Conservation (phyloP, 148 eudicot species). For the Agrostemma githago region DNA sequence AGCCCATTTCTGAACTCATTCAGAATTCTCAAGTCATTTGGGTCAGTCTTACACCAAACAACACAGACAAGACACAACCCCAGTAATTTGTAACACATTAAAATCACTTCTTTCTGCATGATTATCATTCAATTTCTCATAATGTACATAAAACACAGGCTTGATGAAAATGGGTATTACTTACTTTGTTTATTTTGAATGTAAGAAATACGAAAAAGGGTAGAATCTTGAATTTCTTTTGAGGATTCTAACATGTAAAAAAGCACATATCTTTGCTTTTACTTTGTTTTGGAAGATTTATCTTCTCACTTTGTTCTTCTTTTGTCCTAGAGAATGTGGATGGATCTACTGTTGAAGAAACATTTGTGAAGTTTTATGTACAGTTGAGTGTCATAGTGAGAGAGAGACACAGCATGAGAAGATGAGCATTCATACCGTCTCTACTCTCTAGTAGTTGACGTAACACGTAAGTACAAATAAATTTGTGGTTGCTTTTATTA, state of each 20-base stretch:
- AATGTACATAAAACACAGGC: not conserved
- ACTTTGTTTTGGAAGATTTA: not conserved
- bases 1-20: conserved; percentile 58
- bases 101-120: conserved; percentile 28
- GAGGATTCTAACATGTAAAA: too few species aligned
- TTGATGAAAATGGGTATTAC: too few species aligned
- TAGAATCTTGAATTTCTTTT: too few species aligned
- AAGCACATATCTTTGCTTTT: not conserved
- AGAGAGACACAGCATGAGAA: not conserved
- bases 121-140: conserved; percentile 9
- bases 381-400: conserved; percentile 8
- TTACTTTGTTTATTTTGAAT: too few species aligned
- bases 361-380: conserved; percentile 9
- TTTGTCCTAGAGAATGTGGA: not conserved
- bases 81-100: conserved; percentile 20
- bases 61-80: conserved; percentile 20
- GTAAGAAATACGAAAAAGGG: not conserved
- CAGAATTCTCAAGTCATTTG: conserved; percentile 43
- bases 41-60: conserved; percentile 42
- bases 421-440: not conserved
- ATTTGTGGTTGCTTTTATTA: not conserved
- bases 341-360: not conserved
- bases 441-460: not conserved
- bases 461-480: not conserved
- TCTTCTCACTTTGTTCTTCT: not conserved